A percentile compares a stretch with the other conserved stretches of the same genome.
Conservation (phyloP, 2,329 filamentous ascomycete genomes). For the Hirsutella thompsonii region DNA sequence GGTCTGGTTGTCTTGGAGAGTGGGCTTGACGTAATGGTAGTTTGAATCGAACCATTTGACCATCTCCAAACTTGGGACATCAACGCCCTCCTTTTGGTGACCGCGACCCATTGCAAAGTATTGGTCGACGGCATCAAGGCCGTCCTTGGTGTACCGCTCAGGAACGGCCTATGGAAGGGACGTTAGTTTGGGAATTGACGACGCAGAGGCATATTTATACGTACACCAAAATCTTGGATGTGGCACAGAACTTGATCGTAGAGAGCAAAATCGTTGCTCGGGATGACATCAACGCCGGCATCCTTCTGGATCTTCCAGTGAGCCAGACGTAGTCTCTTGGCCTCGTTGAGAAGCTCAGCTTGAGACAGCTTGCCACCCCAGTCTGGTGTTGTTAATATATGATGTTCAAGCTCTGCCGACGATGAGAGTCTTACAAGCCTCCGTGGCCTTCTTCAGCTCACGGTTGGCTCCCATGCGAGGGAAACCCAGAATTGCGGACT, state of each 20-base stretch:
- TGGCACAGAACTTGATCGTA: constrained; percentile 97
- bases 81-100: constrained; percentile 86
- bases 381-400: constrained; percentile 23
- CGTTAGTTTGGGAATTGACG: too few relatives aligned
- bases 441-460: constrained; percentile 99
- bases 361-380: constrained; percentile 94
- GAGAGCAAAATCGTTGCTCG: constrained; percentile 98
- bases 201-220: constrained; percentile 21
- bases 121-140: constrained; percentile 79
- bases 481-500: constrained; percentile 84
- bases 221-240: constrained; percentile 93
- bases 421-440: constrained; percentile 56
- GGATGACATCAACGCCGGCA: constrained; percentile 93
- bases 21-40: constrained; percentile 99
- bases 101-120: constrained; percentile 99
- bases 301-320: constrained; percentile 99
- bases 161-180: constrained; percentile 55
- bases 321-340: constrained; percentile 87
- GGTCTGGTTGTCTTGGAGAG: constrained; percentile 88
- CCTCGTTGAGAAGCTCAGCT: constrained; percentile 81
- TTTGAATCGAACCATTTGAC: constrained; percentile 99
- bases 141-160: constrained; percentile 85
- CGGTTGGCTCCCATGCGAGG: constrained; percentile 96
- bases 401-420: constrained; percentile 9
- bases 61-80: constrained; percentile 95